Conservation (phyloP, 768 basidiomycete genomes). For the Collybia nuda region DNA sequence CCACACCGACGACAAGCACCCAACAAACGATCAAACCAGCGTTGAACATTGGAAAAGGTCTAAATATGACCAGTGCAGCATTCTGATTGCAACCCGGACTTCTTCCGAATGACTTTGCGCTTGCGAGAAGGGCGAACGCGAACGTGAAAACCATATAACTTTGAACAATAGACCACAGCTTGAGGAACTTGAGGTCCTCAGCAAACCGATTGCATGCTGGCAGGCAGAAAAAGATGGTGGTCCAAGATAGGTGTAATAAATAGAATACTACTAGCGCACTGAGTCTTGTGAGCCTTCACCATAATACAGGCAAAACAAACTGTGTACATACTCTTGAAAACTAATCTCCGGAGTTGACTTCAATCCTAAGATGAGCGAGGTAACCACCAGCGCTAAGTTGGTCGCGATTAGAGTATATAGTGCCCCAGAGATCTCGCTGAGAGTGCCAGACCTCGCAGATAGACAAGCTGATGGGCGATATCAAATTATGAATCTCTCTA, state of each 20-base stretch:
- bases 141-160: constrained; percentile 18
- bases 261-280: constrained; percentile 18
- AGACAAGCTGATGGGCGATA: constrained; percentile 11
- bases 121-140: constrained; percentile 12
- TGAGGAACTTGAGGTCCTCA: constrained; percentile 7
- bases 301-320: not conserved
- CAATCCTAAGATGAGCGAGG: constrained; percentile 17
- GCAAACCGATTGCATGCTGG: constrained; percentile 12
- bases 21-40: constrained; percentile 9
- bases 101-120: constrained; percentile 9
- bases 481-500: not conserved
- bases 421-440: constrained; percentile 13
- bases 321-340: constrained; percentile 14
- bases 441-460: constrained; percentile 9
- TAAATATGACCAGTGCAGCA: constrained; percentile 13
- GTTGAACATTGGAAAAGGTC: constrained; percentile 13
- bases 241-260: constrained; percentile 17
- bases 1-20: constrained; percentile 7
- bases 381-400: constrained; percentile 17
- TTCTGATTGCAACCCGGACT: constrained; percentile 11
- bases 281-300: not conserved
- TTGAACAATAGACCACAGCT: constrained; percentile 15
- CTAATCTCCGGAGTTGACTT: constrained; percentile 13
- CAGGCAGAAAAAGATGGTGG: constrained; percentile 15
- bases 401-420: constrained; percentile 16